Evolutionary conservation across 345 rosid genomes (phyloP), one percentile per base, ranked within the genome.

Genomic region (Turnera subulata): DNA sequence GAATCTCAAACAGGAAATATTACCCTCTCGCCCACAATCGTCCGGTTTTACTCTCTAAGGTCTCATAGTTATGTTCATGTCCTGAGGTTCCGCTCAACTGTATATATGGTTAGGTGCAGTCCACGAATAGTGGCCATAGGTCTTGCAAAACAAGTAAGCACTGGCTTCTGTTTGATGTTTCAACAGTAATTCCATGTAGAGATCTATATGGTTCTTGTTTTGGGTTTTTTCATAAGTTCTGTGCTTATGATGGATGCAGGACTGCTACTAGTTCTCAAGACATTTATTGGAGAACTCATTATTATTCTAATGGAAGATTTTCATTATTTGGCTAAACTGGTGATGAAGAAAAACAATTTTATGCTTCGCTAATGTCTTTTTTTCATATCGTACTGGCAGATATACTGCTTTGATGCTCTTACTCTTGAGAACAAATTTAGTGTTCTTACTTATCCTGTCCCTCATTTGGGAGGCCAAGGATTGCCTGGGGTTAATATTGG

Each of bases 341-440:
- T 24, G n/a, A 53, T 58, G 25, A 26, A 56, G 29, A 32, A 14
- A 46, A 56, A 47, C 38, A 23, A 35, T 59, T n/a, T 48, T 46
- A 26, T 66, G 50, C 49, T 40, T 18, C 24, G 46, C 49, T 55
- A 15, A 62, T 46, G 42, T 46, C 35, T 17, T 50, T 57, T 69
- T 40, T 42, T 19, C 22, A 18, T 25, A 47, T 46, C 61, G 60
- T 59, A 58, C 43, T 64, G 78, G 80, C 94, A 93, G 99, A 82
- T 93, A 74, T 89, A 89, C 71, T 93, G 99, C 81, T 87, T 87
- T 63, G 97, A 93, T 63, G 89, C 99, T 21, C 79, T 87, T 19
- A 89, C 97, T 23, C 97, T 93, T 26, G 97, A 87, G 76, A 89
- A 75, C 78, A 93, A 87, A 61, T 87, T 89, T 69, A 89, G 97